Base-by-base conservation (phyloP, 495 filamentous ascomycete genomes). In the Opeltia flavorubescens region DNA sequence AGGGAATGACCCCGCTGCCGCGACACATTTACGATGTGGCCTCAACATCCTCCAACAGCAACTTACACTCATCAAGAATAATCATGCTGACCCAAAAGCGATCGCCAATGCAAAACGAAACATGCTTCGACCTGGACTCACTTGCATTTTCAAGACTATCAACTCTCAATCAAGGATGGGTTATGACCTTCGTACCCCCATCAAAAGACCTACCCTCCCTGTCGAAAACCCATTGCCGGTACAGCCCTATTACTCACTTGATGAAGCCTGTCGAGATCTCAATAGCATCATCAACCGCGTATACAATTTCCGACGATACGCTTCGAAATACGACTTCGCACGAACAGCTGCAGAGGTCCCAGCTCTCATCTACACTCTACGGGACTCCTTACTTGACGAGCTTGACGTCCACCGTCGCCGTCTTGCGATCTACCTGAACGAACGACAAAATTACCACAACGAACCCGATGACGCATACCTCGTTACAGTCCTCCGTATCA, bases 1-100 rank as follows among this genome's bases (percentile, higher is more conserved):
- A 33, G 74, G 75, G 17, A 48, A 52, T n/a, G 50, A 55, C 7
- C 11, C 13, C 17, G 30, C n/a, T 18, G 36, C 50, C 1, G 33
- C 40, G 28, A 46, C 43, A 21, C 53, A 55, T 41, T 44, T 55
- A 17, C 17, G 41, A 20, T 44, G 46, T 29, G 53, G 50, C 11
- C 36, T 55, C 28, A 41, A 42, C 17, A 55, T 55, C 17, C 13
- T 55, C 15, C 42, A 43, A 7, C 48, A 39, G 25, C 23, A 47
- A 36, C 28, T 8, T 31, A 2, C 1, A 11, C 4, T 20, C 27
- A 11, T 12, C 30, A 13, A 24, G 2, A 8, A 21, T 25, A 24
- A 12, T 12, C n/a, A n/a, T n/a, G n/a, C n/a, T n/a, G n/a, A n/a
- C 44, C 36, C 5, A 25, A 21, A 30, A 5, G 21, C 35, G 5